Evolutionary conservation across 1,284 basidiomycete genomes (phyloP), one percentile per base, ranked within the genome.

Genomic region (Fomitopsis betulina): DNA sequence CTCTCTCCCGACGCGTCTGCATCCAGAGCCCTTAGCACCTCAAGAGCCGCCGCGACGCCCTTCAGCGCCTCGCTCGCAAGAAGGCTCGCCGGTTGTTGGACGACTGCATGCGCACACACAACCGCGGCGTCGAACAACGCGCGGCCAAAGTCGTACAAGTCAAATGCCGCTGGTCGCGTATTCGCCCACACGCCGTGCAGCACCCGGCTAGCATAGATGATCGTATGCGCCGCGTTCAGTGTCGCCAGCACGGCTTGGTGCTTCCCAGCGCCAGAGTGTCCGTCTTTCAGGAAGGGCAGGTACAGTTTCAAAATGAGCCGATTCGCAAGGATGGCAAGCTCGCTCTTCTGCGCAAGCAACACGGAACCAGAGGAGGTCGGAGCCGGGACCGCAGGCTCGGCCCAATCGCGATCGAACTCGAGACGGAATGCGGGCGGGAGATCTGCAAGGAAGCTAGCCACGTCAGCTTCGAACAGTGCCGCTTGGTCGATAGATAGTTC

Each of bases 61-160:
- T 81, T 79, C 63, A 81, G 65, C 40, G 84, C 79, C 17, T 76
- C 74, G 6, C 68, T 70, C 1, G 78, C 79, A 61, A 78, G 76
- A 40, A 83, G 71, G 35, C 75, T 75, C 19, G 65, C 69, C 4
- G 83, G 80, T 51, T 81, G 77, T 57, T 76, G 79, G 58, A 86
- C 76, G 52, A 80, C 79, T 12, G 81, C 78, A 64, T 86, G 81
- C 5, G 83, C 83, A 62, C 83, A 84, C 13, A 85, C 76, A 15
- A 87, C 78, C 2, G 83, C 78, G 0, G 87, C 82, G 60, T 86
- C 84, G 65, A 87, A 82, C 30, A 90, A 68, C 17, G 80, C 75
- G 58, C 82, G 76, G 5, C 80, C 78, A 55, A 86, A 80, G 4
- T 84, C 78, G 67, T 87, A 87, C 61, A 84, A 81, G 62, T 82